Evolutionary conservation across 352 stramenopile species (phyloP), one percentile per base, ranked within the genome.

Genomic region (Phytopythium montanum): DNA sequence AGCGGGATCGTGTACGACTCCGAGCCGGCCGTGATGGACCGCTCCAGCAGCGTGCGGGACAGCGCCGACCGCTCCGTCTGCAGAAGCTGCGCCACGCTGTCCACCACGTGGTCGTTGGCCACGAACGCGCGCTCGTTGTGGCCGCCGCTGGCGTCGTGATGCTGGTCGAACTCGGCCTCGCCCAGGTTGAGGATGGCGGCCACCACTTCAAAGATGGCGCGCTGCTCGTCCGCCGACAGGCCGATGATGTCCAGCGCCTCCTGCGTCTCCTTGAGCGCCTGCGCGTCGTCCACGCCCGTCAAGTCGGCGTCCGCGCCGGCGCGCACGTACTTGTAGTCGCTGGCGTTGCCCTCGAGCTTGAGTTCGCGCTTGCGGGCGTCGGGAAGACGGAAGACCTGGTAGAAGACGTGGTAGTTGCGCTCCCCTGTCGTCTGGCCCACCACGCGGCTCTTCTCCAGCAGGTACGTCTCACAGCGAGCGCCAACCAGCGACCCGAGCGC

Each of bases 361-460:
- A 95, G 70, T 33, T 81, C 71, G 39, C 48, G 55, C 60, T 79
- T 88, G 1, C 78, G 72, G 3, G 62, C 68, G 16, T 76, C 65
- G 0, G 65, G 48, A 19, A 92, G 70, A 19, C 68, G 69, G 68
- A 96, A 89, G 54, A 99, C 81, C 70, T 98, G 87, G 79, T 99
- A 99, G 72, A 99, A 99, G 36, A 99, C 87, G 74, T 99, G 97
- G 82, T 98, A 99, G 72, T 99, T 99, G 44, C 97, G 78, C 72
- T 99, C 97, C 0, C 91, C 88, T 21, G 76, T 48, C 1, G 80
- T 81, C 73, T 98, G 94, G 51, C 84, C 77, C 5, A 98, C 85
- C 5, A 99, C 83, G 19, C 96, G 92, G 38, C 92, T 96, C 70
- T 99, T 99, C 70, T 99, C 96, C 13, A 99, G 75, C 36, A 99